Evolutionary conservation across 2,329 filamentous ascomycete species (phyloP).

Genomic region (Mycocentrospora acerina): DNA sequence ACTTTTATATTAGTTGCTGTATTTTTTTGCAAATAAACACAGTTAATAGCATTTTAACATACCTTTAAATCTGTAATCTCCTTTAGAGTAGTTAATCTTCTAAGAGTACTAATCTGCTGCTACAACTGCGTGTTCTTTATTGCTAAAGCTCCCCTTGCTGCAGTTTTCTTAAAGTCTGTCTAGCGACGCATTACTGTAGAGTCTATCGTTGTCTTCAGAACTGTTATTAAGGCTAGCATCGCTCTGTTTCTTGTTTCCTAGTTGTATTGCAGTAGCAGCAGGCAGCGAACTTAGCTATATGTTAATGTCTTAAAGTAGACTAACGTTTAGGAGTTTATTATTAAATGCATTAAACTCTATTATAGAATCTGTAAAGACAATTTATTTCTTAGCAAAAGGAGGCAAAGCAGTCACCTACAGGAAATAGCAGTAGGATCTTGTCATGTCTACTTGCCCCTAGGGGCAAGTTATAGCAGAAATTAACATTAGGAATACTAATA

Average conservation of each 20-base stretch:
- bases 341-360: not conserved
- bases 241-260: not conserved
- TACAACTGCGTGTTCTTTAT: conserved; percentile 6
- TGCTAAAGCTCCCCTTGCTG: conserved; percentile 6
- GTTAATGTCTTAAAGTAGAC: not conserved
- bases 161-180: not conserved
- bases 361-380: not conserved
- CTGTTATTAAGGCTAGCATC: not conserved
- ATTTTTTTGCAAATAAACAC: no score
- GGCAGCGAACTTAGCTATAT: not conserved
- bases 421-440: not conserved
- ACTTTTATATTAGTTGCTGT: not conserved
- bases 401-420: not conserved
- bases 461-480: not conserved
- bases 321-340: not conserved
- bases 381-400: not conserved
- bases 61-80: conserved; percentile 8
- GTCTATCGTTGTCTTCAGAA: no score
- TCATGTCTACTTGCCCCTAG: conserved; percentile 1
- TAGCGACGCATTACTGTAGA: not conserved
- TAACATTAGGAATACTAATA: not conserved
- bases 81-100: conserved; percentile 9
- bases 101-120: conserved; percentile 5
- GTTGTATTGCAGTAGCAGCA: not conserved
- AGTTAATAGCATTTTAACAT: not conserved